Percentiles rank a stretch among this genome's conserved stretches.
Conservation (phyloP, 139 green algal genomes). For the Chlamydomonas incerta region DNA sequence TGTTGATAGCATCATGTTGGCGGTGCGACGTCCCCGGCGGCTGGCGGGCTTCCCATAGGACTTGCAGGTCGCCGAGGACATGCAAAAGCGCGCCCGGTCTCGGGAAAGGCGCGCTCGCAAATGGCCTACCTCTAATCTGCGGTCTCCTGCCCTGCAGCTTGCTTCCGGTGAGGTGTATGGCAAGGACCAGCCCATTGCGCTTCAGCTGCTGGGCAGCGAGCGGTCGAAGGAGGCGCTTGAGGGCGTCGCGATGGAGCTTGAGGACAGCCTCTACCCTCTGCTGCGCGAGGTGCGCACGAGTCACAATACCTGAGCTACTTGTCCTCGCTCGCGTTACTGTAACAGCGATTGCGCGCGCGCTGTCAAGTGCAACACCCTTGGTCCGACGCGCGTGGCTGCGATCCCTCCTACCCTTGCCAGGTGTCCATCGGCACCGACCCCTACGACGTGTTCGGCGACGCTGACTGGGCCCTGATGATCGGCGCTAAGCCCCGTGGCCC, state of each 20-base stretch:
- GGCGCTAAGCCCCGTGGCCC: slow-evolving; percentile 92
- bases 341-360: no score
- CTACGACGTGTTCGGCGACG: slow-evolving; percentile 81
- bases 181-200: slow-evolving; percentile 85
- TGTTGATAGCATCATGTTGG: not conserved
- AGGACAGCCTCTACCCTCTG: slow-evolving; percentile 95
- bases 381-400: no score
- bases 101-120: not conserved
- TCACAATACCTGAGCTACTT: no score
- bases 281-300: slow-evolving; percentile 72
- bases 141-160: slow-evolving; percentile 58
- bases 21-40: no score
- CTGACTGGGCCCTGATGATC: slow-evolving; percentile 95
- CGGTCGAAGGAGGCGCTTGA: slow-evolving; percentile 85
- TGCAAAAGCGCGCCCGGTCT: not conserved
- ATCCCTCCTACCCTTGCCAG: slow-evolving; percentile 40
- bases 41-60: no score
- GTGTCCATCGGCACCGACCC: slow-evolving; percentile 89
- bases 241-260: slow-evolving; percentile 96
- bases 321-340: no score
- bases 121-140: not conserved
- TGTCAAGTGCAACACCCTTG: no score
- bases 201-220: slow-evolving; percentile 88
- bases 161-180: slow-evolving; percentile 87
- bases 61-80: not conserved